These are phyloP conservation scores for Casuarina cunninghamiana DNA, from an alignment of 306 rosid species.

Conservation along the genomic window DNA sequence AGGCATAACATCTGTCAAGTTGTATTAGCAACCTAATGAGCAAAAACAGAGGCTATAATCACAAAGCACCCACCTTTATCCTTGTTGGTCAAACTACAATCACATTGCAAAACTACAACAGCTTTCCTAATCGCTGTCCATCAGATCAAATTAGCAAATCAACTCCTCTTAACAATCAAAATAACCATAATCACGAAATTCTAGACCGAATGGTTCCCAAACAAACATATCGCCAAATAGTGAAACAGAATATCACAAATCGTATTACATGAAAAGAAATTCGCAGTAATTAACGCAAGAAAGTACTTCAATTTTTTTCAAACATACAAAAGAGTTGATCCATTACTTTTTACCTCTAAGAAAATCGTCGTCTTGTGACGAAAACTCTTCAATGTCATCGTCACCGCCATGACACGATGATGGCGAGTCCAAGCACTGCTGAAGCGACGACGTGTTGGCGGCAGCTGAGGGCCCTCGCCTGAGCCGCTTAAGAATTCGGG, in stretches of 20 bases:
- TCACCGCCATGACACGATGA: slow-evolving; percentile 7
- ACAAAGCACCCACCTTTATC: background rate
- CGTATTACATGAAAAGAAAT: background rate
- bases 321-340: too few species aligned
- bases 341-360: slow-evolving; percentile 18
- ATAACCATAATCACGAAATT: background rate
- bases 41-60: background rate
- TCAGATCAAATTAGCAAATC: background rate
- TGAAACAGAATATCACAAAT: background rate
- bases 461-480: slow-evolving; percentile 32
- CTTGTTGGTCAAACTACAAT: too few species aligned
- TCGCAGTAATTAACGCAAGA: background rate
- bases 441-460: slow-evolving; percentile 8
- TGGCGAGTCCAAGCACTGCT: background rate
- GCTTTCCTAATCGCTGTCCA: background rate
- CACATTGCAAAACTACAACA: background rate
- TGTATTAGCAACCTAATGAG: background rate
- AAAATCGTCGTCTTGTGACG: slow-evolving; percentile 32
- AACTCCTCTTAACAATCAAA: background rate
- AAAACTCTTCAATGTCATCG: slow-evolving; percentile 54
- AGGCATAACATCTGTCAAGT: background rate
- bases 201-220: background rate
- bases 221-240: background rate
- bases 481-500: slow-evolving; percentile 44
- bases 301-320: too few species aligned